These are phyloP conservation scores for Corylus heterophylla DNA, from an alignment of 306 rosid species.

Conservation along the genomic window DNA sequence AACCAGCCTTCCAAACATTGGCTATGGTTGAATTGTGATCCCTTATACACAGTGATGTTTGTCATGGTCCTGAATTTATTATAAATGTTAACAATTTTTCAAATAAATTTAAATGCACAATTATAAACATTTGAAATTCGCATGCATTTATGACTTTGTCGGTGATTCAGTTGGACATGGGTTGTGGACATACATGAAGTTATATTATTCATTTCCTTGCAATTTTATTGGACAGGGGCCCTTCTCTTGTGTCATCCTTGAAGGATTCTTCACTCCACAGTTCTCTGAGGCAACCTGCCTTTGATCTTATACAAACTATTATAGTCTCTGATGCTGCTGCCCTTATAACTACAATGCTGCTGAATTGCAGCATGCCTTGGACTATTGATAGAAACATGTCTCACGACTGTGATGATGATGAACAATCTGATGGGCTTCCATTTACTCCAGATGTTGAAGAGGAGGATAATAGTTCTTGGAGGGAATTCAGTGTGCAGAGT, in stretches of 20 bases:
- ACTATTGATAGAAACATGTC: conserved; percentile 37
- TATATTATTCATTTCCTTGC: conserved; percentile 33
- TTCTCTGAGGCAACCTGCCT: conserved; percentile 95
- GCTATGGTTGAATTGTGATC: background rate
- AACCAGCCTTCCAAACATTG: background rate
- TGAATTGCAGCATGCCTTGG: conserved; percentile 43
- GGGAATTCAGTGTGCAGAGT: conserved; percentile 59
- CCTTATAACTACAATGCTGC: conserved; percentile 55
- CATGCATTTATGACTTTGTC: background rate
- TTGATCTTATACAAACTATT: conserved; percentile 84
- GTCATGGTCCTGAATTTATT: background rate
- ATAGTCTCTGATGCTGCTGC: conserved; percentile 90
- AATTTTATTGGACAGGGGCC: conserved; percentile 76
- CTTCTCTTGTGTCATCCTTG: conserved; percentile 84
- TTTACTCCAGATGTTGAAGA: conserved; percentile 40
- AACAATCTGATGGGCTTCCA: conserved; percentile 43
- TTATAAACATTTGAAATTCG: background rate
- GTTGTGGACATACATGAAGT: conserved; percentile 23
- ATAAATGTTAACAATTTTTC: background rate
- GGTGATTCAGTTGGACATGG: conserved; percentile 20
- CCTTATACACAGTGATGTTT: background rate
- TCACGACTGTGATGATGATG: conserved; percentile 49
- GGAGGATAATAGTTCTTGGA: conserved; percentile 73
- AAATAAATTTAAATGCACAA: too few species aligned
- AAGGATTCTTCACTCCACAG: conserved; percentile 88